Conservation (phyloP, 352 stramenopile species). For the Bremia lactucae region DNA sequence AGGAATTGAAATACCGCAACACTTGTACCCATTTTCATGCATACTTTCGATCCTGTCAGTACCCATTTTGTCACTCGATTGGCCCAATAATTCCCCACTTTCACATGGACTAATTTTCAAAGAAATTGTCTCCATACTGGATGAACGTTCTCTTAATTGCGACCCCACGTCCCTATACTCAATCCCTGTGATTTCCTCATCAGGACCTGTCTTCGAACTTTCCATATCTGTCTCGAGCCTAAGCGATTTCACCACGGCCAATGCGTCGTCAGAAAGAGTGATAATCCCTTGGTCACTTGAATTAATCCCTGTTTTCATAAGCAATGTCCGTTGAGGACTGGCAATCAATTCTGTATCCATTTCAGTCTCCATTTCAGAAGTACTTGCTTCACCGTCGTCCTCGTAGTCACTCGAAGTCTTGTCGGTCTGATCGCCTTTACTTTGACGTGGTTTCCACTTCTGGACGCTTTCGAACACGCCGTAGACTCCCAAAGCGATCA, state of each 20-base stretch:
- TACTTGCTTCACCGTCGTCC: constrained; percentile 13
- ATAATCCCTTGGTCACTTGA: constrained; percentile 8
- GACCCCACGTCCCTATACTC: constrained; percentile 12
- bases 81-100: constrained; percentile 37
- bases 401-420: constrained; percentile 1
- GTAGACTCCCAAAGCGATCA: constrained; percentile 52
- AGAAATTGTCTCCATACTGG: constrained; percentile 24
- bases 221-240: constrained; percentile 13
- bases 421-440: background rate
- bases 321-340: constrained; percentile 11
- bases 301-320: constrained; percentile 4
- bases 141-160: constrained; percentile 3
- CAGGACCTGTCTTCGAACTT: background rate
- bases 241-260: constrained; percentile 15
- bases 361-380: constrained; percentile 32
- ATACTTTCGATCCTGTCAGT: constrained; percentile 11
- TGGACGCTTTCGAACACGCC: constrained; percentile 54
- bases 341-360: constrained; percentile 23
- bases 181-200: constrained; percentile 7
- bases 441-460: constrained; percentile 24
- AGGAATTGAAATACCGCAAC: constrained; percentile 35
- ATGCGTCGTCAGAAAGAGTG: constrained; percentile 13
- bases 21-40: constrained; percentile 14
- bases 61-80: constrained; percentile 12
- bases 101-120: constrained; percentile 40